Evolutionary conservation across 2,329 filamentous ascomycete genomes (phyloP), one percentile per base, ranked within the genome.

Genomic region (Sphaerulina musiva): DNA sequence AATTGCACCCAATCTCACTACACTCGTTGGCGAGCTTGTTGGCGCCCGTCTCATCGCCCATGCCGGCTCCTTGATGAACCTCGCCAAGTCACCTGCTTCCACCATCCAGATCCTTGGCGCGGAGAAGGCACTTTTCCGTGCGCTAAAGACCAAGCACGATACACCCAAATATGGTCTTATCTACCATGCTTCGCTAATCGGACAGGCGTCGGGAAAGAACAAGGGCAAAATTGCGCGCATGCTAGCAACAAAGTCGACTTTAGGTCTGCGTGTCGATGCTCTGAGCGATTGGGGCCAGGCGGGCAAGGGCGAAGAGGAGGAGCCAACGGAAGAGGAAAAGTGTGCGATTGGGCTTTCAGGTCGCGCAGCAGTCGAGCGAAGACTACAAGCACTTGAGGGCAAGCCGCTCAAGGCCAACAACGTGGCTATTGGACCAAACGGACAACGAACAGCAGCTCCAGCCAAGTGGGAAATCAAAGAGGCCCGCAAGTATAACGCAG

Each of bases 221-320:
- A 98, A 98, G 85, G 93, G 93, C 66, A 98, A 98, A 80, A 95
- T 98, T 69, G 93, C 93, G 41, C 89, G 93, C 80, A 90, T 95
- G 79, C 81, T 98, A 58, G 87, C 93, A 46, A 87, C 92, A 64
- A 97, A 97, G 80, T 85, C 92, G 45, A 89, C 93, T 26, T 82
- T 98, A 48, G 91, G 91, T 78, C 79, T 96, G 46, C 90, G 93
- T 74, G 87, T 95, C 47, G 93, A 98, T 72, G 89, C 93, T 29
- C 80, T 95, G 43, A 84, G 85, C 51, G 87, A 91, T 59, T 89
- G 87, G 78, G 81, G 81, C 59, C 80, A 80, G 45, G 82, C 86
- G 54, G 82, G 82, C 56, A 78, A 85, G 56, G 83, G 86, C 46
- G 83, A 77, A 57, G 78, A 81, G 57, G 66, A 69, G 62, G 68